Conservation (phyloP, 2,329 filamentous ascomycete genomes). For the Trichothecium roseum region DNA sequence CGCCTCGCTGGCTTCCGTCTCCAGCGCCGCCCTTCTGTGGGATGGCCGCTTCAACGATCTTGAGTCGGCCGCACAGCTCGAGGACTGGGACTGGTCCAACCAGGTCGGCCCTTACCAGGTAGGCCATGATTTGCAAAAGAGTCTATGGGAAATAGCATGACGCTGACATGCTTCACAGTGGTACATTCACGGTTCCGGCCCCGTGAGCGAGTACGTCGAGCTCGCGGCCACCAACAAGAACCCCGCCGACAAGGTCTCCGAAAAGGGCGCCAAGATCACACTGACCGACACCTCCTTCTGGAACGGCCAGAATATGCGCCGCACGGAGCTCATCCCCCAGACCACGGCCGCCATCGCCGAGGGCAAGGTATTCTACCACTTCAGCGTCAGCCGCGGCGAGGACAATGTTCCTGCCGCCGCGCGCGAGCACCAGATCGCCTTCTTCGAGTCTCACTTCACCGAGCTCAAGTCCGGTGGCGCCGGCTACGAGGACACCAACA, state of each 20-base stretch:
- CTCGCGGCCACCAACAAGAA: constrained; percentile 53
- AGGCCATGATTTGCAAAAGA: too few species aligned
- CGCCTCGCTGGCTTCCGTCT: constrained; percentile 1
- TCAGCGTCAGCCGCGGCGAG: constrained; percentile 50
- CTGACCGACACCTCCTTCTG: constrained; percentile 55
- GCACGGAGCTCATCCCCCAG: constrained; percentile 65
- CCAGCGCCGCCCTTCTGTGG: constrained; percentile 35
- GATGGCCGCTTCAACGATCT: constrained; percentile 57
- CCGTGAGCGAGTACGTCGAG: constrained; percentile 49
- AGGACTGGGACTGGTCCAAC: constrained; percentile 57
- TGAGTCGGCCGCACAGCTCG: constrained; percentile 40
- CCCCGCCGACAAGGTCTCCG: constrained; percentile 48
- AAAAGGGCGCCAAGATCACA: constrained; percentile 58
- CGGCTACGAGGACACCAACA: constrained; percentile 32
- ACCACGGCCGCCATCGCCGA: constrained; percentile 52
- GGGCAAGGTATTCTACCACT: constrained; percentile 65
- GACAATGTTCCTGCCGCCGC: constrained; percentile 50
- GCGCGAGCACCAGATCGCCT: constrained; percentile 56
- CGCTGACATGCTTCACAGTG: too few species aligned
- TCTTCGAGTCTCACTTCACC: constrained; percentile 63
- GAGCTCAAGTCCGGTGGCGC: constrained; percentile 59
- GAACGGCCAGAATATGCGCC: constrained; percentile 63
- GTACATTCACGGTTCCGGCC: constrained; percentile 59
- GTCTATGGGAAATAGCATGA: too few species aligned
- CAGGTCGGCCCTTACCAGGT: constrained; percentile 57